These are phyloP conservation scores for Globisporangium apiculatum DNA, from an alignment of 352 stramenopile species.

Conservation along the genomic window DNA sequence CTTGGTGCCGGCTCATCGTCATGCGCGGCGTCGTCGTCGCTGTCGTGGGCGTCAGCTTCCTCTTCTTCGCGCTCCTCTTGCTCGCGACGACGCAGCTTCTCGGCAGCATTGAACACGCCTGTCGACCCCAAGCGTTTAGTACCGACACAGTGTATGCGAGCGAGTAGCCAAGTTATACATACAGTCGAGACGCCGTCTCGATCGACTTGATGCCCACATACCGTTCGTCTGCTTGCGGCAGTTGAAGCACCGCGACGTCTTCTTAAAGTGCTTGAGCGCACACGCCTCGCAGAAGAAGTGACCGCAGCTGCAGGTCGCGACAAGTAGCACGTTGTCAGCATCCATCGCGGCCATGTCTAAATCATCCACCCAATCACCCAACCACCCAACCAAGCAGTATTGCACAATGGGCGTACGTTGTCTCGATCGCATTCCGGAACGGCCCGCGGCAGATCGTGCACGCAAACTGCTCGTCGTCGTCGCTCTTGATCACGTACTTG, in stretches of 20 bases:
- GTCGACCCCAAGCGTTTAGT: neutral
- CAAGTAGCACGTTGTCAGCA: too few species aligned
- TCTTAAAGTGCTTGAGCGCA: constrained; percentile 83
- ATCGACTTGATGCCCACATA: constrained; percentile 8
- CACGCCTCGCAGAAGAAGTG: constrained; percentile 97
- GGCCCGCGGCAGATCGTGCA: constrained; percentile 93
- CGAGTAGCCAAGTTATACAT: too few species aligned
- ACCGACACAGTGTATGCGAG: too few species aligned
- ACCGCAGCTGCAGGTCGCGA: constrained; percentile 49
- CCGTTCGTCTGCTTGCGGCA: constrained; percentile 93
- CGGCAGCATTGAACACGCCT: constrained; percentile 87
- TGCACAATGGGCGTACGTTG: constrained; percentile 31
- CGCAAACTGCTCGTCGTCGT: constrained; percentile 87
- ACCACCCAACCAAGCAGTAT: neutral
- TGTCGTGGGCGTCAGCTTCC: constrained; percentile 4
- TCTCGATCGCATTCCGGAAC: constrained; percentile 94
- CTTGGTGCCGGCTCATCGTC: neutral
- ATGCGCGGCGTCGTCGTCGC: constrained; percentile 9
- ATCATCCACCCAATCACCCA: too few species aligned
- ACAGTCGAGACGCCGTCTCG: neutral
- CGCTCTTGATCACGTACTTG: constrained; percentile 56
- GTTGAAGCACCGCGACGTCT: constrained; percentile 87
- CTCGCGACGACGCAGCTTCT: constrained; percentile 63
- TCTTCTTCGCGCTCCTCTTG: constrained; percentile 22
- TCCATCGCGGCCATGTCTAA: too few species aligned